Base-by-base conservation (phyloP, 192 early-diverging fungal genomes). In the Coemansia sp. region DNA sequence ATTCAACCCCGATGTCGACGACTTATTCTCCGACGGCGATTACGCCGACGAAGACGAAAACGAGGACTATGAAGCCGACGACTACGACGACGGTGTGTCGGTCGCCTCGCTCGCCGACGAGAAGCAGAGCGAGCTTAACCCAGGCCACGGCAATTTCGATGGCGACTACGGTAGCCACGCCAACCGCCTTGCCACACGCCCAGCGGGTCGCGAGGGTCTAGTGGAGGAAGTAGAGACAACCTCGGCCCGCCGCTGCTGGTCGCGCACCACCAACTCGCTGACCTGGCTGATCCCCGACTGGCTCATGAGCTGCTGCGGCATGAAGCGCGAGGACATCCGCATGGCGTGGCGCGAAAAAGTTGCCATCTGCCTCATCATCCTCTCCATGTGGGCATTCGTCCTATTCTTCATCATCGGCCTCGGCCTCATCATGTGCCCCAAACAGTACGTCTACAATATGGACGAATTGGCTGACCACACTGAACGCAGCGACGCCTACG, bases 341-440 rank as follows among this genome's bases (percentile, higher is more conserved):
- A 88, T 94, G 82, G 98, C 98, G 7, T 99, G 98, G 98, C 88
- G 98, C 63, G 98, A 99, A 76, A 98, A 99, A 74, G 87, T 97
- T 7, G 93, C 98, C 3, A 85, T 99, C 23, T 95, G 94, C 72
- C 67, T 92, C 63, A 80, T 98, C 64, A 94, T 97, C 41, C 80
- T 90, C 27, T 85, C 92, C 38, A 73, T 95, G 62, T 93, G 91
- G 21, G 85, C 72, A 8, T 75, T 91, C 69, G 89, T 95, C 46
- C 84, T 98, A 34, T 95, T 96, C 79, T 91, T 94, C 68, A 93
- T 94, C 50, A 91, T 87, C 5, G 86, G 87, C 19, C 85, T 93
- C 48, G 92, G 92, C 29, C 73, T 85, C 53, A 76, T 93, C 45
- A 78, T 93, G 60, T 94, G 92, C 73, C 92, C 92, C 2, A 78